Evolutionary conservation across 371 early-diverging fungal genomes (phyloP), one percentile per base, ranked within the genome.

Genomic region (Mucor piriformis): DNA sequence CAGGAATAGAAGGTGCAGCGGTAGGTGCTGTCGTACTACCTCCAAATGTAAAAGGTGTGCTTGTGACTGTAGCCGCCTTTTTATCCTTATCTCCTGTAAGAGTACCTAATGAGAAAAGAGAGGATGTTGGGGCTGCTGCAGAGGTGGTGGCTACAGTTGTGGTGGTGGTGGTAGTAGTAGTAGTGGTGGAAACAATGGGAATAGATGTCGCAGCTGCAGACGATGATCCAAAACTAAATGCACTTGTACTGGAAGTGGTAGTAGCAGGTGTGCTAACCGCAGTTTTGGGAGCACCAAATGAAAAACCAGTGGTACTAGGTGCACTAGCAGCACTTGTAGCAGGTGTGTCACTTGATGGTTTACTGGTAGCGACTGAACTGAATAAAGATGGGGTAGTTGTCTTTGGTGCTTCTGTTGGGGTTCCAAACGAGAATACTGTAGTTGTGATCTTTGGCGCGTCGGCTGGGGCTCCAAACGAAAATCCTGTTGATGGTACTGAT

Each of bases 41-140:
- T 24, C 46, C 46, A 51, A 65, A 65, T 6, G 38, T 59, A 25
- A 65, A 65, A 3, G 65, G 60, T 29, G 52, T 50, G 40, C 60
- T 65, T 2, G 63, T 65, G 5, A 56, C 57, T 15, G 66, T 35
- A 47, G 49, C 10, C 24, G 46, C 43, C 8, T 29, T 47, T 11
- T 61, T 56, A 6, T 62, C 50, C 43, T 62, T 62, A 12, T 57
- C 58, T 38, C 25, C 55, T 13, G 59, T 56, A 16, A 34, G 47
- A 16, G 27, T 47, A 34, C 65, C 56, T 43, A 63, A 67, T 32
- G 65, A 25, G 52, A 64, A 51, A 2, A 38, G 59, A 6, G 69
- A 60, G 1, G 46, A 58, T 13, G 70, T 27, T 24, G 63, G 6
- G 16, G 59, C 13, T n/a, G 54, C 29, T 8, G 59, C 8, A 7